A percentile compares a stretch with the other conserved stretches of the same genome.
Evolutionary conservation across 2,329 filamentous ascomycete species (phyloP).

Genomic region (Penicillium sp.): DNA sequence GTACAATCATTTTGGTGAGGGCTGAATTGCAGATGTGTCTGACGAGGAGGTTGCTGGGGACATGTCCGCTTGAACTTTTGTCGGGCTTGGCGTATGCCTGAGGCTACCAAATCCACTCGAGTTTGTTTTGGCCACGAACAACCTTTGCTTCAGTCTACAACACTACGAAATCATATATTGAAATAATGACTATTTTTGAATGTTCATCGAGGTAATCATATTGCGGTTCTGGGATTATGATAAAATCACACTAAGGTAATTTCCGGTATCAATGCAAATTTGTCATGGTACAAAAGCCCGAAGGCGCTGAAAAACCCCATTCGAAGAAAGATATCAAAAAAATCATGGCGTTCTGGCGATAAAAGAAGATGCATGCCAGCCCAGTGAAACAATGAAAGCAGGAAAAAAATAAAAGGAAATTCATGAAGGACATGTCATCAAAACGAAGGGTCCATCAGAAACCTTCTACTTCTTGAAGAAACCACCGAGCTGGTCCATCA

Average conservation of each 20-base stretch:
- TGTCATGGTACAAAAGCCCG: constrained; percentile 15
- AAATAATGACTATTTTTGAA: not conserved
- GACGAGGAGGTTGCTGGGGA: constrained; percentile 14
- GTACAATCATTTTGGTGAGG: constrained; percentile 43
- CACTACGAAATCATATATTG: not conserved
- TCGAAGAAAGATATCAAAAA: constrained; percentile 2
- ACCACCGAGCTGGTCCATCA: constrained; percentile 38
- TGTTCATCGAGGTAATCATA: not conserved
- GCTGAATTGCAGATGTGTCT: constrained; percentile 19
- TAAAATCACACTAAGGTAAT: constrained; percentile 7
- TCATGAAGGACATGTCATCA: constrained; percentile 23
- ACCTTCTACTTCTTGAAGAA: constrained; percentile 42
- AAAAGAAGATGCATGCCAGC: constrained; percentile 19
- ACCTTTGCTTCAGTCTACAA: too few species aligned
- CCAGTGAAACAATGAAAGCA: constrained; percentile 10
- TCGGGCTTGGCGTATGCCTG: constrained; percentile 37
- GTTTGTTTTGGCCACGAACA: constrained; percentile 7
- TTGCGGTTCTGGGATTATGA: constrained; percentile 17
- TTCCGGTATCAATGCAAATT: constrained; percentile 18
- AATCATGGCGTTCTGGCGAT: constrained; percentile 15
- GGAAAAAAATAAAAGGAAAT: constrained; percentile 21
- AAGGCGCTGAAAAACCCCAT: constrained; percentile 2
- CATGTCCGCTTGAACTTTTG: constrained; percentile 39
- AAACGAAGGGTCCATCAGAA: constrained; percentile 3
- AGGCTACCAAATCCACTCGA: constrained; percentile 21